Evolutionary conservation across 2,329 filamentous ascomycete genomes (phyloP).

Genomic region (Ophiognomonia clavigignenti-juglandacearum): DNA sequence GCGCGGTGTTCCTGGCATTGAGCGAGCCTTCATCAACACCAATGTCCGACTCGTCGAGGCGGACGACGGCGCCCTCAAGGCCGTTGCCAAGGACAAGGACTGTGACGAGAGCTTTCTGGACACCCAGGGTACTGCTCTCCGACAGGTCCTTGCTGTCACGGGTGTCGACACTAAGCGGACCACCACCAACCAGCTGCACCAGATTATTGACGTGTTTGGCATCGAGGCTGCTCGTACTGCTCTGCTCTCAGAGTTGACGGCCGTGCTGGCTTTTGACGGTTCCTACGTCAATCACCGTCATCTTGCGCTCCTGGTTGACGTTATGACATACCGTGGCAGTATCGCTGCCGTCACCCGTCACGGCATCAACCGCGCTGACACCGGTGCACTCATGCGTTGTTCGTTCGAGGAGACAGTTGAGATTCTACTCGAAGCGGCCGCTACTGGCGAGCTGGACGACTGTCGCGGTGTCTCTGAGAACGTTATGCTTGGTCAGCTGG

Average conservation of each 20-base stretch:
- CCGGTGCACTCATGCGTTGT: slow-evolving; percentile 97
- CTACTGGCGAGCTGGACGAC: slow-evolving; percentile 91
- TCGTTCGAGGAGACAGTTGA: slow-evolving; percentile 99
- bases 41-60: slow-evolving; percentile 64
- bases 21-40: slow-evolving; percentile 88
- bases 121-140: slow-evolving; percentile 84
- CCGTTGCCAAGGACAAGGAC: slow-evolving; percentile 65
- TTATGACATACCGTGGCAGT: slow-evolving; percentile 93
- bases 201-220: slow-evolving; percentile 90
- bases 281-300: slow-evolving; percentile 99
- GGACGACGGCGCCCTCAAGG: slow-evolving; percentile 67
- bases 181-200: slow-evolving; percentile 92
- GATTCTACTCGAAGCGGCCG: slow-evolving; percentile 92
- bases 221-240: slow-evolving; percentile 91
- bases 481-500: slow-evolving; percentile 95
- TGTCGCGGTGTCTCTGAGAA: slow-evolving; percentile 98
- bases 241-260: slow-evolving; percentile 80
- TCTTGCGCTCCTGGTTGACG: slow-evolving; percentile 88
- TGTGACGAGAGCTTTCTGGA: slow-evolving; percentile 96
- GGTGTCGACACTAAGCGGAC: slow-evolving; percentile 84
- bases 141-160: slow-evolving; percentile 76
- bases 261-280: slow-evolving; percentile 95
- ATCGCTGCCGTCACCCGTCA: slow-evolving; percentile 97
- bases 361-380: slow-evolving; percentile 97
- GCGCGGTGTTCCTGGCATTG: slow-evolving; percentile 83